Evolutionary conservation across 2,329 filamentous ascomycete species (phyloP).

Genomic region (Clonostachys chloroleuca): DNA sequence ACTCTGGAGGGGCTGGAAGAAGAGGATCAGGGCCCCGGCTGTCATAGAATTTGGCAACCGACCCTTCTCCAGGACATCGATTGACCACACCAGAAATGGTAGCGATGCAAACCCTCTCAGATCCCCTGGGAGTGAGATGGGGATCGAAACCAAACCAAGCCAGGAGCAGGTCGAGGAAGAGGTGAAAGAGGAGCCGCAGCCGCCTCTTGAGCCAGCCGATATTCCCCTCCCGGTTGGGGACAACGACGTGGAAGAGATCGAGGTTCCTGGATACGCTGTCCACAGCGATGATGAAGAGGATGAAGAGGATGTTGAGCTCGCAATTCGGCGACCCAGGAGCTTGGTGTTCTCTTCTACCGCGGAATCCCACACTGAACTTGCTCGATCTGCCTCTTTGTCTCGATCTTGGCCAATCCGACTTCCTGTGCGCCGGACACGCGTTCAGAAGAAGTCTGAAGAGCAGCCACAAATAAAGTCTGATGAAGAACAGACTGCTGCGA

Average conservation of each 20-base stretch:
- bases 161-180: neutral
- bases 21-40: conserved; percentile 62
- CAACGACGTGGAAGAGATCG: conserved; percentile 74
- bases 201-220: conserved; percentile 17
- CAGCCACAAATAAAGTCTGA: too few relatives aligned
- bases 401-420: neutral
- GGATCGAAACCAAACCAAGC: neutral
- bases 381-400: neutral
- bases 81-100: conserved; percentile 18
- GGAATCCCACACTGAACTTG: neutral
- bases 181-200: neutral
- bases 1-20: conserved; percentile 94
- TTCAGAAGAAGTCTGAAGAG: too few relatives aligned
- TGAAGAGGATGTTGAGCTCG: conserved; percentile 14
- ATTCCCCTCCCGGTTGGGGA: conserved; percentile 66
- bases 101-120: conserved; percentile 30
- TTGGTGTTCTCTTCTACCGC: conserved; percentile 12
- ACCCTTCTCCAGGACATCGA: conserved; percentile 43
- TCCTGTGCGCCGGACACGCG: neutral
- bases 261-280: conserved; percentile 64
- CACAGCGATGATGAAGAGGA: conserved; percentile 58
- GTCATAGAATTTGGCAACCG: conserved; percentile 18
- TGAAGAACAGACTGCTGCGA: too few relatives aligned
- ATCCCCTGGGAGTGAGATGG: conserved; percentile 17
- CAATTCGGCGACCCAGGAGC: conserved; percentile 39